Percentiles rank a stretch among this genome's conserved stretches.
Evolutionary conservation across 768 basidiomycete genomes (phyloP).

Genomic region (Polyporus arcularius): DNA sequence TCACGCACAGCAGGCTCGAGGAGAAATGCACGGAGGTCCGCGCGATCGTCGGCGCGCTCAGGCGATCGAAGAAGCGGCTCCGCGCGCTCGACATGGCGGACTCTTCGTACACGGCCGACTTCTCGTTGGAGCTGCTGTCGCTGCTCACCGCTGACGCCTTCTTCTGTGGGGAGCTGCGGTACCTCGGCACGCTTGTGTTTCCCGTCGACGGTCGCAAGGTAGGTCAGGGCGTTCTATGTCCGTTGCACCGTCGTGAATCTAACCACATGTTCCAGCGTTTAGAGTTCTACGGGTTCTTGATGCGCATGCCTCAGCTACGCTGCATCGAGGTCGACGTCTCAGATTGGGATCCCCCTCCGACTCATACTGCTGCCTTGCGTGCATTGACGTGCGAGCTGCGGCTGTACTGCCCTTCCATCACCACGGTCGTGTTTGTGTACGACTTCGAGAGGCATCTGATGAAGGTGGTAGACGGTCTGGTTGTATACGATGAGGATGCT

Average conservation of each 20-base stretch:
- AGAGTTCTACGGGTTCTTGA: constrained; percentile 59
- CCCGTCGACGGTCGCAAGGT: constrained; percentile 60
- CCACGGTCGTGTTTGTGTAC: constrained; percentile 59
- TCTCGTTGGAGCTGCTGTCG: constrained; percentile 54
- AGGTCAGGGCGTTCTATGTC: constrained; percentile 19
- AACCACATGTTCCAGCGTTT: constrained; percentile 46
- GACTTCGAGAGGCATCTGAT: constrained; percentile 48
- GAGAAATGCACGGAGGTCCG: constrained; percentile 57
- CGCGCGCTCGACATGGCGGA: constrained; percentile 64
- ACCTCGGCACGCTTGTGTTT: constrained; percentile 65
- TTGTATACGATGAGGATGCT: constrained; percentile 23
- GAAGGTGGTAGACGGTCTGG: constrained; percentile 19
- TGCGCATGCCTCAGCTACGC: constrained; percentile 50
- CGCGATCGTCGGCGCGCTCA: constrained; percentile 48
- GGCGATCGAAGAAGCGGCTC: constrained; percentile 44
- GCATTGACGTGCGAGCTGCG: constrained; percentile 62
- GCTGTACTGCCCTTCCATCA: constrained; percentile 56
- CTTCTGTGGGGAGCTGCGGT: constrained; percentile 45
- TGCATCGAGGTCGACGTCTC: constrained; percentile 66
- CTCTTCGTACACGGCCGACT: constrained; percentile 54
- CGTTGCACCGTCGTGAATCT: background rate
- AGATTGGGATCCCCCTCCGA: constrained; percentile 63
- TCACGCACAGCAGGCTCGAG: constrained; percentile 49
- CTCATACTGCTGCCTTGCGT: constrained; percentile 52
- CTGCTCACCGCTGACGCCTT: constrained; percentile 35